Evolutionary conservation across 768 basidiomycete genomes (phyloP).

Genomic region (Lactarius akahatsu): DNA sequence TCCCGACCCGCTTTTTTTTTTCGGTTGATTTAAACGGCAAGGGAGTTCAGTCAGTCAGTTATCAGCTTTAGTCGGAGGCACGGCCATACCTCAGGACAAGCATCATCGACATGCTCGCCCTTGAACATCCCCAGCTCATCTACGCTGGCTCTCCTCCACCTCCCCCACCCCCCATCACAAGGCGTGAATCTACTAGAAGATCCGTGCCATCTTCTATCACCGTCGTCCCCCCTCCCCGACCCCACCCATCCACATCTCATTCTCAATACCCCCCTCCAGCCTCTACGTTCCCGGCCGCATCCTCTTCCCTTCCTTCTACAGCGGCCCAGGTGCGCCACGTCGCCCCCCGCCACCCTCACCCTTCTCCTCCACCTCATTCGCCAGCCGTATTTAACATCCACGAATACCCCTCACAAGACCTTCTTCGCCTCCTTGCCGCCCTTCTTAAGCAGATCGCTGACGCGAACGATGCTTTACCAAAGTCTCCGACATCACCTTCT

Average conservation of each 20-base stretch:
- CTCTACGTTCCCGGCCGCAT: slow-evolving; percentile 35
- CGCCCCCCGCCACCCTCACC: slow-evolving; percentile 50
- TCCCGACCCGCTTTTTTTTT: slow-evolving; percentile 4
- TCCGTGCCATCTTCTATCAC: slow-evolving; percentile 14
- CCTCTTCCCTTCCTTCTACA: slow-evolving; percentile 32
- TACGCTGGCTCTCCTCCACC: slow-evolving; percentile 20
- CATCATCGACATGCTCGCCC: slow-evolving; percentile 46
- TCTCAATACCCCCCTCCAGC: slow-evolving; percentile 31
- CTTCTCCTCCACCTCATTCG: slow-evolving; percentile 32
- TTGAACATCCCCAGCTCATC: slow-evolving; percentile 42
- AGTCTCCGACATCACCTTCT: slow-evolving; percentile 35
- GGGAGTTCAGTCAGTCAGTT: background rate
- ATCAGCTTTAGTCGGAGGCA: background rate
- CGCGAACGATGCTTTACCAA: slow-evolving; percentile 75
- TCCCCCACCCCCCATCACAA: slow-evolving; percentile 12
- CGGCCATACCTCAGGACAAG: slow-evolving; percentile 3
- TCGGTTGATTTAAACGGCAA: slow-evolving; percentile 9
- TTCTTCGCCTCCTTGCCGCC: slow-evolving; percentile 83
- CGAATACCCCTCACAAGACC: slow-evolving; percentile 72
- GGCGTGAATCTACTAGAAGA: slow-evolving; percentile 21
- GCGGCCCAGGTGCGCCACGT: slow-evolving; percentile 83
- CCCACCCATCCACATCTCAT: slow-evolving; percentile 24
- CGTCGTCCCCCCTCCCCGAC: slow-evolving; percentile 27
- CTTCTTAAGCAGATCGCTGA: slow-evolving; percentile 89
- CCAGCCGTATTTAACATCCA: slow-evolving; percentile 66